A percentile compares a stretch with the other conserved stretches of the same genome.
phyloP scores from a whole-genome alignment of 2,329 filamentous ascomycete species.

The Talaromyces islandicus region DNA sequence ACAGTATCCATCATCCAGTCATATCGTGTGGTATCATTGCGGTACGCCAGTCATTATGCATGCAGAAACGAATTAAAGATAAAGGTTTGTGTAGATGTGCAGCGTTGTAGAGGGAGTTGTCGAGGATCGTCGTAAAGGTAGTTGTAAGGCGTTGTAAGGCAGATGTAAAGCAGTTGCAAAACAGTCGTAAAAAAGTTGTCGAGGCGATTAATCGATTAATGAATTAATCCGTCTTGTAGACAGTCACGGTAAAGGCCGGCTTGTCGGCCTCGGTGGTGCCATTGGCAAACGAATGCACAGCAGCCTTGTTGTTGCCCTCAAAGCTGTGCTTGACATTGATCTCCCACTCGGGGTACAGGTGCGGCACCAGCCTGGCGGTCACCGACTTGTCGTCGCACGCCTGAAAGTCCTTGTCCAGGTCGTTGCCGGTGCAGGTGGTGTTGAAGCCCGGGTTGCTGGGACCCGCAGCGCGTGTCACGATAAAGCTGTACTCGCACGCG shows the following conservation, averaged over 20 bases:
- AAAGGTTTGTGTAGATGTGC: too few species aligned
- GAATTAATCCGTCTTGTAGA: constrained; percentile 1
- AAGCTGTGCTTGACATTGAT: constrained; percentile 11
- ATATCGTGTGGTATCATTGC: too few species aligned
- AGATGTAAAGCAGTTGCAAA: too few species aligned
- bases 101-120: too few species aligned
- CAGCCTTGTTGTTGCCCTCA: background rate
- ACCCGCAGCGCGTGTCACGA: constrained; percentile 20
- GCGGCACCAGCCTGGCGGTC: constrained; percentile 8
- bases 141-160: too few species aligned
- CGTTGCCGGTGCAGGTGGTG: constrained; percentile 26
- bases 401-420: constrained; percentile 15
- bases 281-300: constrained; percentile 6
- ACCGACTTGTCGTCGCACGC: constrained; percentile 19
- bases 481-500: constrained; percentile 28
- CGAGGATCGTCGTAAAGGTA: too few species aligned
- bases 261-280: constrained; percentile 2
- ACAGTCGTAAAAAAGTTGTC: too few species aligned
- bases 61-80: too few species aligned
- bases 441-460: constrained; percentile 28
- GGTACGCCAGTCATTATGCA: too few species aligned
- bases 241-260: constrained; percentile 7
- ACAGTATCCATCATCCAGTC: too few species aligned
- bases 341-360: constrained; percentile 6
- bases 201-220: background rate